Conservation (phyloP, 2,329 filamentous ascomycete genomes). For the Pseudogymnoascus sp. region DNA sequence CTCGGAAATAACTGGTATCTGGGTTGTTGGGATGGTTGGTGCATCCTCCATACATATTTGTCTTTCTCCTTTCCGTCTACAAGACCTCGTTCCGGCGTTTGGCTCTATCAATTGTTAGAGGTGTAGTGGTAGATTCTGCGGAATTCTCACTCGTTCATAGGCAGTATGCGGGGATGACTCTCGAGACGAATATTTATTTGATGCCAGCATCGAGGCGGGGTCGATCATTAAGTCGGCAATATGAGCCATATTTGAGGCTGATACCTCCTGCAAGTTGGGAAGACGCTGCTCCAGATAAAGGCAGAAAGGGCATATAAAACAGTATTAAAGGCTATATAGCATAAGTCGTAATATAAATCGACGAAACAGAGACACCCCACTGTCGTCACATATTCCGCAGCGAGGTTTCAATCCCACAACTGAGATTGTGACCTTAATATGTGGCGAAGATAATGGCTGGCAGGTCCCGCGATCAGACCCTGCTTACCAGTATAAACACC, state of each 20-base stretch:
- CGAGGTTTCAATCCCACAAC: slow-evolving; percentile 3
- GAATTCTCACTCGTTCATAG: slow-evolving; percentile 28
- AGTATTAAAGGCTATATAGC: slow-evolving; percentile 8
- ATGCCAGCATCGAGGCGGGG: slow-evolving; percentile 24
- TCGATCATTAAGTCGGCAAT: slow-evolving; percentile 53
- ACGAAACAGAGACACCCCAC: slow-evolving; percentile 6
- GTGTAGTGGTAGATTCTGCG: slow-evolving; percentile 11
- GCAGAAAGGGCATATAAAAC: slow-evolving; percentile 3
- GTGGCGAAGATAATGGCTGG: slow-evolving; percentile 3
- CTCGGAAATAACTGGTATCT: slow-evolving; percentile 58
- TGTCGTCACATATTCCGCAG: slow-evolving; percentile 2
- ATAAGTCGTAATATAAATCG: slow-evolving; percentile 6
- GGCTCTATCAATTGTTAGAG: background rate
- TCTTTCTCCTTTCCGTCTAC: slow-evolving; percentile 30
- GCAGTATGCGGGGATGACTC: slow-evolving; percentile 40
- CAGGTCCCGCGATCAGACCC: slow-evolving; percentile 5
- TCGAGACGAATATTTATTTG: slow-evolving; percentile 45
- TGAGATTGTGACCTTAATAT: slow-evolving; percentile 8
- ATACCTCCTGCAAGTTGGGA: background rate
- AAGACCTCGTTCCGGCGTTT: background rate
- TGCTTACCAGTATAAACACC: slow-evolving; percentile 4
- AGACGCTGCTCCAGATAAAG: slow-evolving; percentile 1
- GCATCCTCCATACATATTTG: slow-evolving; percentile 54
- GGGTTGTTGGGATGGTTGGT: slow-evolving; percentile 42
- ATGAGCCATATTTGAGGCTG: slow-evolving; percentile 45